Conservation (phyloP, 805 yeast genomes). For the Candida sithepensis region DNA sequence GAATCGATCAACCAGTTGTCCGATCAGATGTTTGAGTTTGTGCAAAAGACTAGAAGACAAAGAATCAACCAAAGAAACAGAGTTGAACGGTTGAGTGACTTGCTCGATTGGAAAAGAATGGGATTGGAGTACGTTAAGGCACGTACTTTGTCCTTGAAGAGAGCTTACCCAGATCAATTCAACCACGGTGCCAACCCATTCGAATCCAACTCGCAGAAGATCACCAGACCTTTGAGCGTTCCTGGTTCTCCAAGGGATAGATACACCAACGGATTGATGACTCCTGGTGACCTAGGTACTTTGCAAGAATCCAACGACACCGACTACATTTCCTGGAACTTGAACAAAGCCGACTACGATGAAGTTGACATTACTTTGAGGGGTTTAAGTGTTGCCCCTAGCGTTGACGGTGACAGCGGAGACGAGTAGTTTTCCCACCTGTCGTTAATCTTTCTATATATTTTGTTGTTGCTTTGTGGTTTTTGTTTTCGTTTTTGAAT, state of each 20-base stretch:
- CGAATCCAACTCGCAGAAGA: conserved; percentile 47
- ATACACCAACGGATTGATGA: conserved; percentile 61
- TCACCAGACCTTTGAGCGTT: conserved; percentile 90
- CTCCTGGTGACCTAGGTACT: conserved; percentile 98
- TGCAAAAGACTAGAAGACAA: conserved; percentile 88
- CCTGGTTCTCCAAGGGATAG: conserved; percentile 92
- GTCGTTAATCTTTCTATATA: not conserved
- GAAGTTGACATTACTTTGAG: conserved; percentile 35
- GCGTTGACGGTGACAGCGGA: conserved; percentile 27
- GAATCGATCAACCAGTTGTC: conserved; percentile 90
- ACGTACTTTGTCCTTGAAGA: conserved; percentile 81
- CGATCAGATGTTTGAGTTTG: conserved; percentile 85
- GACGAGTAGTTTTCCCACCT: conserved; percentile 10
- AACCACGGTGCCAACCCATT: conserved; percentile 40
- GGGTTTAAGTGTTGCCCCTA: conserved; percentile 36
- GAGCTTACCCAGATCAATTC: conserved; percentile 90
- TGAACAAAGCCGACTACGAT: conserved; percentile 41
- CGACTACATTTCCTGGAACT: conserved; percentile 65
- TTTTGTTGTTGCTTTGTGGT: not conserved
- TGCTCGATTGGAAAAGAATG: conserved; percentile 97
- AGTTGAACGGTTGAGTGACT: conserved; percentile 88
- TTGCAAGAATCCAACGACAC: conserved; percentile 86
- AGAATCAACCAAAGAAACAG: conserved; percentile 97
- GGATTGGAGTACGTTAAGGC: conserved; percentile 96
- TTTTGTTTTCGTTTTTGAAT: not conserved